Conservation (phyloP, 2,329 filamentous ascomycete species). For the Neofusicoccum kwambonambiense region DNA sequence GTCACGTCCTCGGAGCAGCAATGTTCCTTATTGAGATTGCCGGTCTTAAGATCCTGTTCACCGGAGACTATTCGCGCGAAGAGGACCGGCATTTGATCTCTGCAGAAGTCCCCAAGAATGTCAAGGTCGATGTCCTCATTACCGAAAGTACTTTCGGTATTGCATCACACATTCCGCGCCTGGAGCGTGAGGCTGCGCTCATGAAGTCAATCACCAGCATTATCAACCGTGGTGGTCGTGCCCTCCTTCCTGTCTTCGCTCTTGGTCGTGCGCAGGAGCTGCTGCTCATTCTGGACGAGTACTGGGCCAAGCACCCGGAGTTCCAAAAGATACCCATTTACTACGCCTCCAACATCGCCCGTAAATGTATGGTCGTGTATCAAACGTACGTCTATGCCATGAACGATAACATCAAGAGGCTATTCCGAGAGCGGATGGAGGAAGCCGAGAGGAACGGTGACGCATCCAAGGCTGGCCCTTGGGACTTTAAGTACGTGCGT, state of each 20-base stretch:
- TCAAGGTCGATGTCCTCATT: conserved; percentile 94
- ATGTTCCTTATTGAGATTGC: conserved; percentile 99
- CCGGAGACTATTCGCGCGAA: conserved; percentile 94
- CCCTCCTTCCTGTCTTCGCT: conserved; percentile 92
- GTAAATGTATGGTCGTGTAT: conserved; percentile 98
- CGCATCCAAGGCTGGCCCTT: conserved; percentile 74
- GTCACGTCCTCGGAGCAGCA: conserved; percentile 94
- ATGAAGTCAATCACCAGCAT: conserved; percentile 95
- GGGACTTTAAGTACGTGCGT: conserved; percentile 95
- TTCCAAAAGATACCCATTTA: conserved; percentile 93
- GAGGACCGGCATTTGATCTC: conserved; percentile 95
- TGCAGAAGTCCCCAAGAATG: conserved; percentile 80
- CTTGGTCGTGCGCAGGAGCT: conserved; percentile 92
- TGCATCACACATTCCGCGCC: conserved; percentile 83
- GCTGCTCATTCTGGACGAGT: conserved; percentile 91
- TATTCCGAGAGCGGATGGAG: conserved; percentile 91
- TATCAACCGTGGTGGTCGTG: conserved; percentile 85
- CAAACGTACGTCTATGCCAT: conserved; percentile 97
- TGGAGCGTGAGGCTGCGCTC: conserved; percentile 87
- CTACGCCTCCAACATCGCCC: conserved; percentile 90
- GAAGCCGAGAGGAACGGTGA: conserved; percentile 82
- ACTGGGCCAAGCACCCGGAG: conserved; percentile 87
- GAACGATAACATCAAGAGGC: conserved; percentile 97
- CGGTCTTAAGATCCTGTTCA: conserved; percentile 94
- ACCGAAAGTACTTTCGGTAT: conserved; percentile 98